Evolutionary conservation across 2,329 filamentous ascomycete species (phyloP), one percentile per base, ranked within the genome.

Genomic region (Xylariomycetidae sp.): DNA sequence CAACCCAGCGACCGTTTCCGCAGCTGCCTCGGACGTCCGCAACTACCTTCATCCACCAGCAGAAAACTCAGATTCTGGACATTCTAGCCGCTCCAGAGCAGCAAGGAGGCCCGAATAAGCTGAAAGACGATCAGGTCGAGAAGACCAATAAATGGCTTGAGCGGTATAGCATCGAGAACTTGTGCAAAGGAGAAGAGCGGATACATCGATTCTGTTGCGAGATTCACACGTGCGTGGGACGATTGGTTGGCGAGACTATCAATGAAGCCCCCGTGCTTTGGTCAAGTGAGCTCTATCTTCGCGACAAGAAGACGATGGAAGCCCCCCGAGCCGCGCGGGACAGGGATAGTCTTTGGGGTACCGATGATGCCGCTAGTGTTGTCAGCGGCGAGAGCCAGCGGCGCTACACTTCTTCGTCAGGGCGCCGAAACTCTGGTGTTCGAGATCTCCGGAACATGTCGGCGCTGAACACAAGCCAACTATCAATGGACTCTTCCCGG

Each of bases 191-290:
- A 5, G 92, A 98, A 57, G 92, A 98, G 61, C 72, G 92, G 31
- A 90, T 98, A 22, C 92, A 97, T 56, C 80, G 89, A 9, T 92
- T 98, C 58, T 92, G 84, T 54, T 85, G 88, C 45, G 92, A 97
- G 56, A 76, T 97, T 17, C 85, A 90, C 49, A 84, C 79, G 41
- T 94, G 88, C 52, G 82, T 95, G 44, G 83, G 80, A 46, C 88
- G 88, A 54, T 69, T 97, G 6, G 82, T 94, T 18, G 88, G 87
- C 17, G 86, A 94, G 39, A 88, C 80, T 28, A 80, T 94, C 41
- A 70, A 85, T 40, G 86, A 94, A 23, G 86, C 85, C 1, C 88
- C 90, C 0, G 86, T 94, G 1, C 66, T 97, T 3, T 96, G 88
- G 88, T 88, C 88, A 0, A 96, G 88, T 52, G 85, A 94, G 37